Base-by-base conservation (phyloP, 805 yeast genomes). In the Candida anglica region DNA sequence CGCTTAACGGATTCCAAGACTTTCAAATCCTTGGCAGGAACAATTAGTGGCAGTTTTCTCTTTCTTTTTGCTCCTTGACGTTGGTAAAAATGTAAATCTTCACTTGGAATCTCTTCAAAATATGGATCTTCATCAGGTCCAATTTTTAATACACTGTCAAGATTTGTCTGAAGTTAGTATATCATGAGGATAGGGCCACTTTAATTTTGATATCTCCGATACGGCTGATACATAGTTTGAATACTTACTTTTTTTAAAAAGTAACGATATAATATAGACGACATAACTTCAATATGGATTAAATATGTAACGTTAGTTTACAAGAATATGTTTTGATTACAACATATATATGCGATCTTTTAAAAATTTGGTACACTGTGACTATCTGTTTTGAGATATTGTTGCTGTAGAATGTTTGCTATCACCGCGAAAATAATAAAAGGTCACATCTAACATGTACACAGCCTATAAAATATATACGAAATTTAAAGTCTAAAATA, bases 41-140 rank as follows among this genome's bases (percentile, higher is more conserved):
- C 59, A 36, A 53, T 48, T n/a, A 44, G 50, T 3, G 70, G 70
- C 15, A 63, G 46, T 34, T 44, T 55, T 42, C 56, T 59, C 65
- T 52, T 62, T 34, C 71, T 46, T 41, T 49, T 60, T 19, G 70
- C 60, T 3, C 71, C 71, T 37, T 61, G 53, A 15, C 48, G 47
- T 40, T 65, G 71, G 41, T 65, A 65, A 39, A 65, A 65, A 37
- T 62, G 66, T 36, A 65, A 53, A 30, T 65, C 71, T 21, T 55
- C 40, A 7, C 50, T 59, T 4, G 71, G 71, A 16, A 65, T 63
- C 11, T 54, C 59, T 40, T 65, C 71, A 34, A 58, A 61, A 36
- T 63, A 65, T 7, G 70, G 70, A 34, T 65, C 71, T 17, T 53
- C 53, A 0, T 44, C 45, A 3, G 45, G 8, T 1, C 68, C 70